Evolutionary conservation across 2,329 filamentous ascomycete genomes (phyloP).

Genomic region (Plenodomus tracheiphilus): DNA sequence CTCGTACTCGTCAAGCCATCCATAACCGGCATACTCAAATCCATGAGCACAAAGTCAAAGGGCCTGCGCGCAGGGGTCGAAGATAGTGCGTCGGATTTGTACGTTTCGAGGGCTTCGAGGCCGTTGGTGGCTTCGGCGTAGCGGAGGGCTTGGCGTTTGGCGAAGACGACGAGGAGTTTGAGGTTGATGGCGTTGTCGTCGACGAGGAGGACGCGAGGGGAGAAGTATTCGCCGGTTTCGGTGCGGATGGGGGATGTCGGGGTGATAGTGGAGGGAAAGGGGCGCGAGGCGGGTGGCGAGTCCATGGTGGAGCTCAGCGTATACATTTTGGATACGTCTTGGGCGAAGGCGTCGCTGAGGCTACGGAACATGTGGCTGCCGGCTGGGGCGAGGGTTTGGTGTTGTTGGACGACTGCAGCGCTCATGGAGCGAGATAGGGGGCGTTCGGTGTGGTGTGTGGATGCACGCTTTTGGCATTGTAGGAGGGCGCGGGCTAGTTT

Average conservation of each 20-base stretch:
- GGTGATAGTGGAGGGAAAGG: conserved; percentile 21
- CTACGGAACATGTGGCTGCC: conserved; percentile 23
- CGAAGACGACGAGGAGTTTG: conserved; percentile 48
- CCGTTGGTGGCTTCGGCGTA: conserved; percentile 38
- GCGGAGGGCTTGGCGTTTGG: conserved; percentile 32
- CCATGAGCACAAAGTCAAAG: conserved; percentile 42
- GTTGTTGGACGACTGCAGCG: conserved; percentile 8
- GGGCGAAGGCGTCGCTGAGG: conserved; percentile 23
- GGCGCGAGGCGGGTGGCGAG: conserved; percentile 16
- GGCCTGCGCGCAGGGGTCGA: conserved; percentile 19
- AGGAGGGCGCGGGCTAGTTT: conserved; percentile 30
- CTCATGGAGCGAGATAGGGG: conserved; percentile 23
- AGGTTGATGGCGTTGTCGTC: conserved; percentile 43
- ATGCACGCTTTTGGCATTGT: conserved; percentile 24
- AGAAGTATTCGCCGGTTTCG: conserved; percentile 29
- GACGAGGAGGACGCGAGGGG: conserved; percentile 36
- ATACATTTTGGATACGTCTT: conserved; percentile 3
- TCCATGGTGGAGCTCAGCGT: conserved; percentile 8
- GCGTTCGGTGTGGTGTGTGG: conserved; percentile 15
- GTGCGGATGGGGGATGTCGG: conserved; percentile 18
- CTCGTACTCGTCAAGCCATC: conserved; percentile 45
- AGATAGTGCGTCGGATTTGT: conserved; percentile 20
- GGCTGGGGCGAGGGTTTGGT: conserved; percentile 14
- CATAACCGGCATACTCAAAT: conserved; percentile 42
- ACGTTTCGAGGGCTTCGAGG: conserved; percentile 34